Conservation (phyloP, 2,329 filamentous ascomycete species). For the Fusarium protoensiforme region DNA sequence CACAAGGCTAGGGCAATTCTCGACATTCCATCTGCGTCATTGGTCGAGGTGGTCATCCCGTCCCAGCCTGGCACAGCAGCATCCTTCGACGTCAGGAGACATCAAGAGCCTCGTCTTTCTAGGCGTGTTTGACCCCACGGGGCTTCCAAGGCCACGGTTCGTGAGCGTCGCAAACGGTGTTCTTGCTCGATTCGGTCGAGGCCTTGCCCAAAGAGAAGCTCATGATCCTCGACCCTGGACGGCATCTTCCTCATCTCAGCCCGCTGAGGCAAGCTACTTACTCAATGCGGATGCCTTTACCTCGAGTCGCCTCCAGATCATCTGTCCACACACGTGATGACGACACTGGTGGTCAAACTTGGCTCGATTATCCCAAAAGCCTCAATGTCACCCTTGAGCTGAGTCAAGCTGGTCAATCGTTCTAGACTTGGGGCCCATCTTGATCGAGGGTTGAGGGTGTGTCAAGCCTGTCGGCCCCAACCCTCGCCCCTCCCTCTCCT, state of each 20-base stretch:
- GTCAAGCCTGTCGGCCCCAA: background rate
- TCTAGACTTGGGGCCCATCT: slow-evolving; percentile 11
- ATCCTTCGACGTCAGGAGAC: slow-evolving; percentile 10
- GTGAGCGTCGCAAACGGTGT: background rate
- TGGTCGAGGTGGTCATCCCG: slow-evolving; percentile 5
- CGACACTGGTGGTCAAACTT: slow-evolving; percentile 25
- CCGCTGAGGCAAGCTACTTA: background rate
- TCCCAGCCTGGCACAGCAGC: slow-evolving; percentile 1
- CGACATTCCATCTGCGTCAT: slow-evolving; percentile 36
- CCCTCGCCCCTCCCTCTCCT: background rate
- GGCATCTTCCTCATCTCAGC: slow-evolving; percentile 23
- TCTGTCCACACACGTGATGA: slow-evolving; percentile 38
- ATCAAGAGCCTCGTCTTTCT: slow-evolving; percentile 23
- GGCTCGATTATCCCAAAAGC: slow-evolving; percentile 25
- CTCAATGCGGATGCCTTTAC: slow-evolving; percentile 6
- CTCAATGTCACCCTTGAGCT: slow-evolving; percentile 20
- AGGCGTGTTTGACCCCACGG: slow-evolving; percentile 10
- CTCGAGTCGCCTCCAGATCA: slow-evolving; percentile 19
- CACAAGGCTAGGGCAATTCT: slow-evolving; percentile 26
- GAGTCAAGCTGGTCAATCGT: slow-evolving; percentile 3
- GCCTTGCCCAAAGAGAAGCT: slow-evolving; percentile 27
- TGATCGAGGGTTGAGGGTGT: background rate
- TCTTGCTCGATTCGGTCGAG: background rate
- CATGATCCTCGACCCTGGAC: slow-evolving; percentile 15
- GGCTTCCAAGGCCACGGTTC: background rate